Evolutionary conservation across 441 rosid genomes (phyloP), one percentile per base, ranked within the genome.

Genomic region (Populus hybrid): DNA sequence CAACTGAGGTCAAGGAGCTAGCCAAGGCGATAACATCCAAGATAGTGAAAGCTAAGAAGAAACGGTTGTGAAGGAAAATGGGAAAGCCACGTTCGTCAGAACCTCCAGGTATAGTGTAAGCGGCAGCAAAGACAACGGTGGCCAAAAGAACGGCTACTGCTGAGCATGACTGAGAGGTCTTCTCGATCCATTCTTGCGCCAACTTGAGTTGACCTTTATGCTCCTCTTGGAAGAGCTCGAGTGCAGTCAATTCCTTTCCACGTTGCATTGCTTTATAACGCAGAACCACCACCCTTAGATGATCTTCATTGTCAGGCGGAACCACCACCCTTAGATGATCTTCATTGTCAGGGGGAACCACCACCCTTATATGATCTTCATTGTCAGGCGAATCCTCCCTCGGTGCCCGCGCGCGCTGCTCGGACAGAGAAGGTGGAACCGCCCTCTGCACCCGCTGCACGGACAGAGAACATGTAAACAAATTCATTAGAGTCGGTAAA

Each of bases 31-130:
- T 8, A 1, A 76, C 67, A n/a, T 77, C 84, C 79, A 68, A 57
- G 28, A 70, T 18, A 0, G 80, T 68, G 73, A 81, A 79, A 46
- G 72, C 6, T 2, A 35, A 12, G 59, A 81, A 84, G 36, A 66
- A 20, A 8, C 67, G 79, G 7, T 7, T 12, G n/a, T 67, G 4
- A 12, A 74, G 77, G 36, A 84, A 36, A 34, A 79, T 8, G 0
- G 86, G 83, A 59, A 61, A 10, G 14, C 84, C 87, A 1, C 34
- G 14, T 0, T 63, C 57, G 3, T 40, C 1, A 5, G 34, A 16
- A 9, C 87, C 87, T 23, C 86, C 80, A 0, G 84, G 86, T 7
- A 81, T 81, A 0, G 81, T 81, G 71, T 59, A 84, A 34, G 77
- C 75, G 12, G 83, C 81, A 1, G 86, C 42, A 4, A 79, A 81